Evolutionary conservation across 164 flowering plant species (phyloP).

Genomic region (Magnolia sinica): DNA sequence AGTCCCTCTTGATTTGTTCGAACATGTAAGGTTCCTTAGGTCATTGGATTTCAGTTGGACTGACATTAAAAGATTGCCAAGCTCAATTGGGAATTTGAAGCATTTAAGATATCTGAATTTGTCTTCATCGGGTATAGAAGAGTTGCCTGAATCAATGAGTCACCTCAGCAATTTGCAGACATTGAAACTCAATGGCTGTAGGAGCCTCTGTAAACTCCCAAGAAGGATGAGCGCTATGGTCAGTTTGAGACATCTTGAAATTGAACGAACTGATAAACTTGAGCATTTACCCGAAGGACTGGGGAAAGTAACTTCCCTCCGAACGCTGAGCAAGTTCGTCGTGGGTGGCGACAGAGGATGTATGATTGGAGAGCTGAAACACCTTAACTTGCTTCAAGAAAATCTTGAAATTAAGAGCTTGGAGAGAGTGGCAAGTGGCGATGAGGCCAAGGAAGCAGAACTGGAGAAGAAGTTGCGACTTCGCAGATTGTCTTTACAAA

Average conservation of each 20-base stretch:
- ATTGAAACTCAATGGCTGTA: not conserved
- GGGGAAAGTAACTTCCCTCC: constrained; percentile 4
- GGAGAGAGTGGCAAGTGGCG: not conserved
- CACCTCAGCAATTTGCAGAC: constrained; percentile 19
- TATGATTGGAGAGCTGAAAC: not conserved
- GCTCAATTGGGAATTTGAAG: constrained; percentile 1
- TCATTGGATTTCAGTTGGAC: constrained; percentile 7
- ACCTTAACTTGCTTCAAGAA: not conserved
- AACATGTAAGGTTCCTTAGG: not conserved
- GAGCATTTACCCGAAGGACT: not conserved
- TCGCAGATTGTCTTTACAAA: not conserved
- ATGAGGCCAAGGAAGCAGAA: not conserved
- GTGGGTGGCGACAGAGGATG: constrained; percentile 2
- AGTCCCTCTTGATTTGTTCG: not conserved
- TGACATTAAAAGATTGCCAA: not conserved
- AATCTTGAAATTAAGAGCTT: not conserved
- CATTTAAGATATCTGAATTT: constrained; percentile 10
- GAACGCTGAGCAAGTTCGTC: not conserved
- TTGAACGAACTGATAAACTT: not conserved
- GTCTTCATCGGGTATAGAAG: not conserved
- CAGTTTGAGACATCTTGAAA: constrained; percentile 9
- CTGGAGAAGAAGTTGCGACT: not conserved
- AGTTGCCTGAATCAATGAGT: constrained; percentile 18
- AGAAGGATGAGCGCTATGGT: not conserved
- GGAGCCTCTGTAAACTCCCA: not conserved